Conservation (phyloP, 352 stramenopile genomes). For the Blastocystis sp. region DNA sequence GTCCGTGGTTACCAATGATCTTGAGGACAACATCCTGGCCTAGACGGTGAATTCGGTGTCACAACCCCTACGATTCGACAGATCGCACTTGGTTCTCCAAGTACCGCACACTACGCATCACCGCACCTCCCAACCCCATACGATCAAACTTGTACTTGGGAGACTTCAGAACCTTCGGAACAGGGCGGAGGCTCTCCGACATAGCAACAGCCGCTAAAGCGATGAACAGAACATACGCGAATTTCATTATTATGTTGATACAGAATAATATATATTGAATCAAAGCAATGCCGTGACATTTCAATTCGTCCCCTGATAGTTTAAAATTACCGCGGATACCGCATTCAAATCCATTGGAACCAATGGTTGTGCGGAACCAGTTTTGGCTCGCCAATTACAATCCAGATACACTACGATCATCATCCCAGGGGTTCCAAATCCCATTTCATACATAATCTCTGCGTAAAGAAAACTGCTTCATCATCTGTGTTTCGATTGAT, state of each 20-base stretch:
- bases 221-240: not conserved
- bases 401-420: not conserved
- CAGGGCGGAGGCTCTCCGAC: slow-evolving; percentile 18
- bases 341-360: not conserved
- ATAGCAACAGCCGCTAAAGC: not conserved
- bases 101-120: slow-evolving; percentile 40
- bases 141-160: slow-evolving; percentile 18
- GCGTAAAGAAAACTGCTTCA: not conserved
- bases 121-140: not conserved
- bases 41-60: not conserved
- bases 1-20: slow-evolving; percentile 17
- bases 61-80: not conserved
- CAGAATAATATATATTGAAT: slow-evolving; percentile 11
- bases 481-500: too few species aligned
- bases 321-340: not conserved
- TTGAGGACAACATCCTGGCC: not conserved
- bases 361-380: not conserved
- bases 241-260: not conserved
- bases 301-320: not conserved
- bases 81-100: not conserved
- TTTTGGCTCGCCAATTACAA: slow-evolving; percentile 16
- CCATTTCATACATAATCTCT: too few species aligned
- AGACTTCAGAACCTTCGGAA: slow-evolving; percentile 33
- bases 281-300: not conserved
- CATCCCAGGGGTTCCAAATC: not conserved